Evolutionary conservation across 371 early-diverging fungal genomes (phyloP), one percentile per base, ranked within the genome.

Genomic region (Rhizoclosmatium hyalinum): DNA sequence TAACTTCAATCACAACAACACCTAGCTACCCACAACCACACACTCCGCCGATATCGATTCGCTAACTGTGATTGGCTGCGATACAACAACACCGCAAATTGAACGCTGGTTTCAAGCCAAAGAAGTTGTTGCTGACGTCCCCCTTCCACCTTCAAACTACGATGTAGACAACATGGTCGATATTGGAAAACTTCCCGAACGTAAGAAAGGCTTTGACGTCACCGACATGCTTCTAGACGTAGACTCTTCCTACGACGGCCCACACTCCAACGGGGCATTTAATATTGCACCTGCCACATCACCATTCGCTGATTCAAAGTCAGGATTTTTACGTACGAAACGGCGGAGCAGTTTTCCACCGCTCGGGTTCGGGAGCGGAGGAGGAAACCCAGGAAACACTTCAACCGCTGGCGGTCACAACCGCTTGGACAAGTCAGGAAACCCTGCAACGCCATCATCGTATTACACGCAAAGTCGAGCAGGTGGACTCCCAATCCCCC

Each of bases 91-190:
- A 10, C 54, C 68, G 46, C 32, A 54, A n/a, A 21, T 53, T 24
- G 68, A 68, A 42, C 68, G 68, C 8, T 68, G 68, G 68, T 53
- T 68, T 12, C 5, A 10, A 12, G 53, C 54, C 46, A 46, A 53
- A 19, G 68, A 68, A 47, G 19, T 50, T n/a, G 43, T 53, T 19
- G 24, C 19, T 10, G 54, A 45, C 14, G 19, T 14, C 54, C 46
- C 46, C 2, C 32, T 47, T 8, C n/a, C 53, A 0, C 21, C 46
- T 50, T 19, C 53, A 6, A 60, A 60, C 61, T 68, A 39, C 32
- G 68, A 68, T 24, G 68, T 68, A 21, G 68, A 68, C 47, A 24
- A 68, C 19, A 68, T 68, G 68, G n/a, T 68, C 14, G 32, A 53
- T 10, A 47, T 68, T 41, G 68, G 68, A 2, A 4, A 39, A 8